Evolutionary conservation across 2,329 filamentous ascomycete species (phyloP).

Genomic region (Penicillium sp.): DNA sequence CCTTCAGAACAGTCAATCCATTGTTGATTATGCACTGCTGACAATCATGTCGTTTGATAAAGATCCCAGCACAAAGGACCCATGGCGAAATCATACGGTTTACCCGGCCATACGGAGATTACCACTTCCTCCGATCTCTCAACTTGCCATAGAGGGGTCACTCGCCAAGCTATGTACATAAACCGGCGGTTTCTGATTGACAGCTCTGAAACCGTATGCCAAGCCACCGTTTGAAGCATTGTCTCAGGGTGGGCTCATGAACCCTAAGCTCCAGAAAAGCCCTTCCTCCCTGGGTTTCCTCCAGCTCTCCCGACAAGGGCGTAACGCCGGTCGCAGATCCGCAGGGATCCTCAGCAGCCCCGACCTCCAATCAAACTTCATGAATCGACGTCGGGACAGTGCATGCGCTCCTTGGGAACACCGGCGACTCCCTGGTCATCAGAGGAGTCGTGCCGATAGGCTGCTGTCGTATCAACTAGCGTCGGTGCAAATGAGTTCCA

Average conservation of each 20-base stretch:
- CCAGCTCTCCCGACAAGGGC: constrained; percentile 7
- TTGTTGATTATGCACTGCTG: neutral
- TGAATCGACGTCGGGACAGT: constrained; percentile 12
- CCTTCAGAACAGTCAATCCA: neutral
- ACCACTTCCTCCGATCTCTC: neutral
- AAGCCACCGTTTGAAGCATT: constrained; percentile 11
- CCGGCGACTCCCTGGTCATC: constrained; percentile 7
- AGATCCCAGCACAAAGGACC: neutral
- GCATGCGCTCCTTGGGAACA: constrained; percentile 16
- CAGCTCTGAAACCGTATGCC: constrained; percentile 12
- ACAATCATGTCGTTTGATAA: neutral
- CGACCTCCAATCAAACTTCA: neutral
- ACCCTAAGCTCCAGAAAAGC: constrained; percentile 1
- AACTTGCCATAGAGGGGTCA: constrained; percentile 1
- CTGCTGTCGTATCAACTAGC: neutral
- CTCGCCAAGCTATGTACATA: neutral
- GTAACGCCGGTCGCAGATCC: constrained; percentile 17
- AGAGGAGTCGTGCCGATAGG: constrained; percentile 17
- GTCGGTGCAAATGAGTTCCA: constrained; percentile 1
- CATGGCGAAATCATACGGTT: neutral
- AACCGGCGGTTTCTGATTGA: constrained; percentile 15
- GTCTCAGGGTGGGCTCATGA: neutral
- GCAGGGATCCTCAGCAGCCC: constrained; percentile 9
- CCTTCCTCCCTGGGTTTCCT: neutral
- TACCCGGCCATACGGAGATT: neutral